Percentiles rank a stretch among this genome's conserved stretches.
Evolutionary conservation across 2,329 filamentous ascomycete genomes (phyloP).

Genomic region (Arthrinium puccinioides): DNA sequence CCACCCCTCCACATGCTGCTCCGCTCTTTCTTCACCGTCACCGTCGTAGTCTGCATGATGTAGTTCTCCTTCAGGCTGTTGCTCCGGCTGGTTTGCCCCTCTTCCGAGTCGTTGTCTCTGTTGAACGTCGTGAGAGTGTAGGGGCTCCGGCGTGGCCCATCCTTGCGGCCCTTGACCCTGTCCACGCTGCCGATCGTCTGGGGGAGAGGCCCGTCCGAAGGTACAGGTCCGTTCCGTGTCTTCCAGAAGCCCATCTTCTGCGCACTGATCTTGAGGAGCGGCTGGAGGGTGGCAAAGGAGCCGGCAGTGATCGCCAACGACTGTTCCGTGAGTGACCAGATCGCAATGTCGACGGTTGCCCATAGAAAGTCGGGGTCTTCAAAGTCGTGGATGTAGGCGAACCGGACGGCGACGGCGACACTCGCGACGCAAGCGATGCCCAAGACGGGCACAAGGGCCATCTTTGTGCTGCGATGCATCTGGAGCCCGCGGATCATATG

Average conservation of each 20-base stretch:
- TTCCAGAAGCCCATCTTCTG: not conserved
- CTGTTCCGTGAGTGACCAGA: constrained; percentile 24
- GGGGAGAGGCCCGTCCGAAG: not conserved
- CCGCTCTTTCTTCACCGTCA: constrained; percentile 1
- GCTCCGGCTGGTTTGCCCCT: not conserved
- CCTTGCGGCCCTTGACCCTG: not conserved
- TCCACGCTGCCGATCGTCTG: constrained; percentile 2
- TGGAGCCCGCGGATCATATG: constrained; percentile 39
- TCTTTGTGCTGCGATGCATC: constrained; percentile 38
- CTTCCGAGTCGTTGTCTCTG: not conserved
- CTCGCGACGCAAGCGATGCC: constrained; percentile 36
- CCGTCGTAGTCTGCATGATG: constrained; percentile 1
- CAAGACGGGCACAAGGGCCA: constrained; percentile 38
- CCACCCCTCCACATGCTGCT: not conserved
- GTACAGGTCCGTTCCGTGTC: not conserved
- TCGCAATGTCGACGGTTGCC: constrained; percentile 15
- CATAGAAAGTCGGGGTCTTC: constrained; percentile 12
- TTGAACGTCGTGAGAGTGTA: constrained; percentile 4
- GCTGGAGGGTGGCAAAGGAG: constrained; percentile 20
- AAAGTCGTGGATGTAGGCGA: constrained; percentile 12
- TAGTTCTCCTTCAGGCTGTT: not conserved
- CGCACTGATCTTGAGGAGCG: constrained; percentile 9
- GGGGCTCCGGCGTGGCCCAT: not conserved
- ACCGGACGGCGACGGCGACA: constrained; percentile 12
- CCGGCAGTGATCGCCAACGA: constrained; percentile 24